Percentiles rank a stretch among this genome's conserved stretches.
Conservation (phyloP, 2,329 filamentous ascomycete genomes). For the Conoideocrella luteorostrata region DNA sequence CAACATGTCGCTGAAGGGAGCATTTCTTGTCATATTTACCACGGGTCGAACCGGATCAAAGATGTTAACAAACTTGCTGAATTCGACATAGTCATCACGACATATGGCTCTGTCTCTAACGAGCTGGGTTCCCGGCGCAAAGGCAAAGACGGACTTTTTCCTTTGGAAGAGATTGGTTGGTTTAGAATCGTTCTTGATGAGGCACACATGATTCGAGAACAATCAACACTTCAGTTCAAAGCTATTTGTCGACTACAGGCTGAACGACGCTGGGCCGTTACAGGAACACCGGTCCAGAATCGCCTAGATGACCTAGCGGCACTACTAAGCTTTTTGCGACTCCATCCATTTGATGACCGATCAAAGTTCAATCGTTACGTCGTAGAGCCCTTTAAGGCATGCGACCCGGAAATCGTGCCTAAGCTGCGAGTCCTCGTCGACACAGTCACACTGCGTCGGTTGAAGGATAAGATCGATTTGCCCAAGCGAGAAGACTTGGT, state of each 20-base stretch:
- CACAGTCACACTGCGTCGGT: conserved; percentile 83
- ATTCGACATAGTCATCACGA: conserved; percentile 84
- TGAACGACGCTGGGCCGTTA: conserved; percentile 89
- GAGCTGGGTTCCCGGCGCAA: conserved; percentile 63
- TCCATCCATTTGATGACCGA: conserved; percentile 79
- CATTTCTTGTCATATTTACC: conserved; percentile 75
- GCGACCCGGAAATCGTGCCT: conserved; percentile 74
- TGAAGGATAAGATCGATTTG: conserved; percentile 86
- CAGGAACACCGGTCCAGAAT: conserved; percentile 93
- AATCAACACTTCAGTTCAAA: conserved; percentile 73
- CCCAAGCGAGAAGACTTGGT: conserved; percentile 68
- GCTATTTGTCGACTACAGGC: conserved; percentile 75
- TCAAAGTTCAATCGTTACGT: conserved; percentile 73
- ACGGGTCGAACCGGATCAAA: conserved; percentile 70
- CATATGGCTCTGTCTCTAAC: conserved; percentile 80
- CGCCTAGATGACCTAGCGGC: conserved; percentile 84
- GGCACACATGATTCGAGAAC: conserved; percentile 88
- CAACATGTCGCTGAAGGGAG: conserved; percentile 63
- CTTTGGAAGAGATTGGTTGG: conserved; percentile 76
- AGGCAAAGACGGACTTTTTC: conserved; percentile 52
- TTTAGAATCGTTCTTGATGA: conserved; percentile 93
- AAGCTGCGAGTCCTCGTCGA: conserved; percentile 86
- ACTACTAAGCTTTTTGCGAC: conserved; percentile 74
- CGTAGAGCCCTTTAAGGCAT: conserved; percentile 77
- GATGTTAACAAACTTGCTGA: conserved; percentile 61